Evolutionary conservation across 1,284 basidiomycete genomes (phyloP), one percentile per base, ranked within the genome.

Genomic region (Cerrena zonata): DNA sequence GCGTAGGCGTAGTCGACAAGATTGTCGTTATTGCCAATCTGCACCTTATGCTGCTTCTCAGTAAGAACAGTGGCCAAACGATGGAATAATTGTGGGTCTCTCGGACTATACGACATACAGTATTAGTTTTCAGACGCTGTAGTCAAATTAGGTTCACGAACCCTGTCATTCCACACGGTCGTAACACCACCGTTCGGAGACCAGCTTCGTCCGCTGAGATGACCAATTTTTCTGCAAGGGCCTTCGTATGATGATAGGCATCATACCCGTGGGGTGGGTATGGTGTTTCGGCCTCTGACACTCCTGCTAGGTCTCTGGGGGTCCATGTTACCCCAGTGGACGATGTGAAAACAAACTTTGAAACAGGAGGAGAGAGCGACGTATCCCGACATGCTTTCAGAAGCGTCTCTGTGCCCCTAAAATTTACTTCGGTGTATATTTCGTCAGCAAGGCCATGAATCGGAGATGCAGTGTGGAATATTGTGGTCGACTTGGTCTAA

Each of bases 81-180:
- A 2, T 78, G 74, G 67, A 96, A 84, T 53, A 86, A 80, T 68
- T 96, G 94, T 27, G 92, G 80, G 65, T 98, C 95, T 3, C 94
- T 92, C 5, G 93, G 92, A 7, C 30, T 34, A 34, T 7, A 7
- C 30, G 7, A 34, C 7, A 34, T 2, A 90, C 93, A 56, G 7
- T 34, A 7, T 7, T n/a, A n/a, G 30, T 34, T 7, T 7, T 15
- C 7, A 34, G 30, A 27, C 40, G n/a, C 39, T 34, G 46, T 47
- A 22, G 40, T 25, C n/a, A 12, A 39, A 5, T 21, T 3, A 22
- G 30, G 18, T 13, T 27, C 7, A 41, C 36, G n/a, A 19, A 89
- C 91, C 95, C 96, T 65, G 98, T 99, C 62, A 99, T 96, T 11
- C 95, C 94, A n/a, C 93, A 86, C 2, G 95, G 95, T 45, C 96